Conservation (phyloP, 768 basidiomycete species). For the Imleria badia region DNA sequence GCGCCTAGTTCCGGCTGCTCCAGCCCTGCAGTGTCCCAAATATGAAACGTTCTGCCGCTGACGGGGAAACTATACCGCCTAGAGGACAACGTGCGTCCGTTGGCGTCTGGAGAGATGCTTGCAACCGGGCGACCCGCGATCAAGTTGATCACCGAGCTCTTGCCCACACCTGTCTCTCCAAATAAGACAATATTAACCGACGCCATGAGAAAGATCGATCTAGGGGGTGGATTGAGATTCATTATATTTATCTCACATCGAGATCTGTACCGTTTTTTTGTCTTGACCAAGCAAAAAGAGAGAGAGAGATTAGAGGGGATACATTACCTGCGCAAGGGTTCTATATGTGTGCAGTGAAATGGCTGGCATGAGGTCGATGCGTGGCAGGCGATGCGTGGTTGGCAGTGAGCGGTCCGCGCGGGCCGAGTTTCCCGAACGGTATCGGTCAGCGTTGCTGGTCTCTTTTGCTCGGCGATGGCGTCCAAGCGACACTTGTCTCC, state of each 20-base stretch:
- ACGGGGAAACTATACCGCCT: slow-evolving; percentile 25
- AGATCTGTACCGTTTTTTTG: slow-evolving; percentile 7
- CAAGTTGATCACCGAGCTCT: slow-evolving; percentile 33
- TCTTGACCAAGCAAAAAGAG: background rate
- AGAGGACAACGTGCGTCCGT: slow-evolving; percentile 36
- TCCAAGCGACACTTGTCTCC: slow-evolving; percentile 53
- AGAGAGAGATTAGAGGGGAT: background rate
- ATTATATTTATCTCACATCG: background rate
- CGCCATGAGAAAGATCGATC: slow-evolving; percentile 9
- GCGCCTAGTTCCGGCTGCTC: slow-evolving; percentile 25
- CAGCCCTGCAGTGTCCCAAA: slow-evolving; percentile 36
- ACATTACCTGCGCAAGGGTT: slow-evolving; percentile 3
- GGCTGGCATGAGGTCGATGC: background rate
- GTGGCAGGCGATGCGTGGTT: background rate
- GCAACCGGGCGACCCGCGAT: slow-evolving; percentile 25
- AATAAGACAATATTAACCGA: slow-evolving; percentile 41
- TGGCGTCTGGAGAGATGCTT: slow-evolving; percentile 19
- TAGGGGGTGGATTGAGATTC: background rate
- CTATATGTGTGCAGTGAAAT: background rate
- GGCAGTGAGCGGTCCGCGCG: slow-evolving; percentile 4
- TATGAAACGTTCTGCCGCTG: slow-evolving; percentile 6
- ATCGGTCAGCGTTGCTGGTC: background rate
- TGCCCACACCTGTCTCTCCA: slow-evolving; percentile 39
- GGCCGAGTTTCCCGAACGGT: slow-evolving; percentile 13
- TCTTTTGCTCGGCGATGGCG: slow-evolving; percentile 35